Evolutionary conservation across 352 stramenopile species (phyloP).

Genomic region (Globisporangium radiosum): DNA sequence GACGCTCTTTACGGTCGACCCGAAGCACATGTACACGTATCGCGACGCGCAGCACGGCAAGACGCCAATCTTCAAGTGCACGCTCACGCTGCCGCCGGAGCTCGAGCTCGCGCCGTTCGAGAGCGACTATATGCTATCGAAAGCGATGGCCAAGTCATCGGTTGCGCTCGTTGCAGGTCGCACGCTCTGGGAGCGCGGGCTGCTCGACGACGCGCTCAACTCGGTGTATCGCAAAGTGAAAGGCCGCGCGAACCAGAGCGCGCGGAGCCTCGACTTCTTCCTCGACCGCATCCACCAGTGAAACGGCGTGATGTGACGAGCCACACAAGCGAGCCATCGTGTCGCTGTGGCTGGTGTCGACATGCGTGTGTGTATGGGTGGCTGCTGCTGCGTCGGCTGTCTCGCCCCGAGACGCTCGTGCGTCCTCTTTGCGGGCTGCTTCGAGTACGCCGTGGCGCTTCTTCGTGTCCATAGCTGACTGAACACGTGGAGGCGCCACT

Average conservation of each 20-base stretch:
- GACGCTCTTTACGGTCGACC: constrained; percentile 42
- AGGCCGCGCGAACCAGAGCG: constrained; percentile 24
- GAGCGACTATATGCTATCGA: constrained; percentile 42
- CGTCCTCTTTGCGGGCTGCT: too few relatives aligned
- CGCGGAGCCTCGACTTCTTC: constrained; percentile 51
- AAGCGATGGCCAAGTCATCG: constrained; percentile 47
- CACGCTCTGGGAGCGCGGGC: constrained; percentile 34
- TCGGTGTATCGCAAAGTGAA: constrained; percentile 71
- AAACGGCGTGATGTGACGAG: too few relatives aligned
- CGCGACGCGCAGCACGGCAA: constrained; percentile 22
- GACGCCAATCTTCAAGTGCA: constrained; percentile 39
- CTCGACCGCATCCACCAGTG: constrained; percentile 32
- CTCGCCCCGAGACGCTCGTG: too few relatives aligned
- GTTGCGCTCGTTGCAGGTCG: constrained; percentile 57
- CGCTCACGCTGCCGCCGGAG: constrained; percentile 43
- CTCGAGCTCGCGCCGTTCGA: constrained; percentile 40
- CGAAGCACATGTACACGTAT: constrained; percentile 52
- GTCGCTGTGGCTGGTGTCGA: too few relatives aligned
- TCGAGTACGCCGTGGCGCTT: too few relatives aligned
- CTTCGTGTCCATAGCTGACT: too few relatives aligned
- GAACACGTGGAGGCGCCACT: too few relatives aligned
- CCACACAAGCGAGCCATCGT: background rate
- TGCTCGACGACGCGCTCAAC: constrained; percentile 64
- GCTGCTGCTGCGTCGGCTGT: too few relatives aligned
- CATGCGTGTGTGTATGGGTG: too few relatives aligned